Conservation (phyloP, 371 early-diverging fungal genomes). For the Ordospora colligata region DNA sequence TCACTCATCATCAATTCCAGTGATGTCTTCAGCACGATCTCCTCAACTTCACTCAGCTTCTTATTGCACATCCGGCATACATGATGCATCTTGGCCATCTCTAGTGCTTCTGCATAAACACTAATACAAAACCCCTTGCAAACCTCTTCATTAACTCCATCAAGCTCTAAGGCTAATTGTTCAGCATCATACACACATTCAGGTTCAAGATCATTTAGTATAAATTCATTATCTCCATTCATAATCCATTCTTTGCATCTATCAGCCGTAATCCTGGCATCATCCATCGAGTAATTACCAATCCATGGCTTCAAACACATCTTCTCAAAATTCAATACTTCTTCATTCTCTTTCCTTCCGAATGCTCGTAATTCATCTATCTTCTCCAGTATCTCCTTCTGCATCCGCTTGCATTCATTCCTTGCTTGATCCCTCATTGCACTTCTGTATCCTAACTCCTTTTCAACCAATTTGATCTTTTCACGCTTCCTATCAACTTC, state of each 20-base stretch:
- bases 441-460: background rate
- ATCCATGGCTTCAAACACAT: background rate
- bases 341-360: background rate
- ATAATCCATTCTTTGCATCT: background rate
- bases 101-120: constrained; percentile 16
- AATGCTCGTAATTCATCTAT: background rate
- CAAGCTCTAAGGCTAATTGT: background rate
- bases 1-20: constrained; percentile 10
- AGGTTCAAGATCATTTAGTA: background rate
- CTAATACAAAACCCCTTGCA: background rate
- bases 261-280: background rate
- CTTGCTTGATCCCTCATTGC: background rate
- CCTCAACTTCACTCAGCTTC: background rate
- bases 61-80: constrained; percentile 42
- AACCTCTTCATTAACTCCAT: background rate
- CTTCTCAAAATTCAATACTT: background rate
- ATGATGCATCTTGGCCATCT: constrained; percentile 2
- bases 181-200: background rate
- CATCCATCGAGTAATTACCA: background rate
- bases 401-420: background rate
- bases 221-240: background rate
- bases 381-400: background rate
- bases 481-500: background rate
- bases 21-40: background rate
- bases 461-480: background rate